Conservation (phyloP, 495 filamentous ascomycete genomes). For the Corynascus novoguineensis region DNA sequence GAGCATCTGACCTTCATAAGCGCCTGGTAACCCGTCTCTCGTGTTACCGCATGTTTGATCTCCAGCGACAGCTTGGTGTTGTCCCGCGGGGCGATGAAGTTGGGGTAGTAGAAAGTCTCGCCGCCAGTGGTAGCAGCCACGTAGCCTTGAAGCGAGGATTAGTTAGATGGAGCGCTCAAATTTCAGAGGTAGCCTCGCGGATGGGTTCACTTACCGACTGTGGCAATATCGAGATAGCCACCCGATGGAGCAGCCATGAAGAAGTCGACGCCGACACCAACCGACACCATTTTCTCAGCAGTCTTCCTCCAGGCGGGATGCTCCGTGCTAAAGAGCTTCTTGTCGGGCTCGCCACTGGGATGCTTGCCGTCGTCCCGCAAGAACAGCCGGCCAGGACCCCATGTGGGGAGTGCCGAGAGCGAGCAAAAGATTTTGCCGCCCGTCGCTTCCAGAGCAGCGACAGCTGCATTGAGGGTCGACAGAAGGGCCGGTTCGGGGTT, state of each 20-base stretch:
- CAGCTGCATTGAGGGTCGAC: constrained; percentile 73
- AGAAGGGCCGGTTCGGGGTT: constrained; percentile 84
- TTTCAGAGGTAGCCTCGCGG: no score
- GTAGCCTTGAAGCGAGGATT: constrained; percentile 53
- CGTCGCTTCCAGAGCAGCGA: constrained; percentile 73
- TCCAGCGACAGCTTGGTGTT: constrained; percentile 77
- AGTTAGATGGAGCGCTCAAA: no score
- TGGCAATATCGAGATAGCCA: constrained; percentile 89
- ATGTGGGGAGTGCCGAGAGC: constrained; percentile 75
- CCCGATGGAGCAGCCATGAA: constrained; percentile 88
- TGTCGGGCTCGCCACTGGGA: constrained; percentile 82
- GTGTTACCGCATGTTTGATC: constrained; percentile 77
- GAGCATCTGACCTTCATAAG: constrained; percentile 98
- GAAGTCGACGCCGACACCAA: constrained; percentile 84
- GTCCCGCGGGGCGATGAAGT: constrained; percentile 85
- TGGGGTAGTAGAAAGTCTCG: constrained; percentile 93
- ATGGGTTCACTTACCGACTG: constrained; percentile 62
- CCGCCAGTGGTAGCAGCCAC: constrained; percentile 77
- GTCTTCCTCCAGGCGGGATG: constrained; percentile 77
- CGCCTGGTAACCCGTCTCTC: constrained; percentile 93
- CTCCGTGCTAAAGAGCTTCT: constrained; percentile 86
- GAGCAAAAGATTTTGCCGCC: constrained; percentile 93
- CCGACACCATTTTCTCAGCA: constrained; percentile 81
- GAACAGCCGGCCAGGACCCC: constrained; percentile 77
- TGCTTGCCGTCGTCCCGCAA: constrained; percentile 84